Evolutionary conservation across 2,329 filamentous ascomycete genomes (phyloP), one percentile per base, ranked within the genome.

Genomic region (Neophaeococcomyces aloes): DNA sequence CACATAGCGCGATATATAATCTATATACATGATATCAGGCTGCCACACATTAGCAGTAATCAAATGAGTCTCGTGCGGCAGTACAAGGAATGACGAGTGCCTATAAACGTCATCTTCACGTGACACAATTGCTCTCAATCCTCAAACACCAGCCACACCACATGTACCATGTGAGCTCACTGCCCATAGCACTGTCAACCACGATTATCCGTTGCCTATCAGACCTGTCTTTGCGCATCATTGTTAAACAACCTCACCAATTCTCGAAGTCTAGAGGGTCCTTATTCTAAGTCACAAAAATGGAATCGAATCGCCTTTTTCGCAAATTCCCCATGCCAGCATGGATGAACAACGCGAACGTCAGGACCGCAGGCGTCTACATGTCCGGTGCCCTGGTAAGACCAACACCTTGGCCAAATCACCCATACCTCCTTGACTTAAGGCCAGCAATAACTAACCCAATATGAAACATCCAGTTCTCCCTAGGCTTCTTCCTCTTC

Each of bases 401-500:
- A 55, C 42, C 36, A n/a, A 11, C 48, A 42, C 52, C 42, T 38
- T 43, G 4, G 7, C 13, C 37, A 10, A 27, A 27, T n/a, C 23
- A 10, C 10, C 23, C 10, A 27, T 10, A 27, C 5, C 23, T 5
- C 23, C 10, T 5, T 27, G 23, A n/a, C 40, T 35, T 7, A 25
- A 36, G 4, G 23, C n/a, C 21, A n/a, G 4, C 8, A 38, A 13
- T 38, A 7, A 21, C 27, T 38, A 14, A 34, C 18, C 21, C 29
- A 40, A 23, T n/a, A n/a, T 25, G 15, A 35, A 15, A 19, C 10
- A 4, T 31, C 17, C 37, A 83, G 79, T 83, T 83, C 64, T 76
- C 78, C 27, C 68, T 82, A 42, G 78, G 78, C 10, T 78, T 83
- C 65, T 83, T 80, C 70, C 74, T 78, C 61, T 72, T 83, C 53